Percentiles rank a stretch among this genome's conserved stretches.
These are phyloP conservation scores for Colletotrichum gigasporum DNA, from an alignment of 2,329 filamentous ascomycete species.

Conservation along the genomic window DNA sequence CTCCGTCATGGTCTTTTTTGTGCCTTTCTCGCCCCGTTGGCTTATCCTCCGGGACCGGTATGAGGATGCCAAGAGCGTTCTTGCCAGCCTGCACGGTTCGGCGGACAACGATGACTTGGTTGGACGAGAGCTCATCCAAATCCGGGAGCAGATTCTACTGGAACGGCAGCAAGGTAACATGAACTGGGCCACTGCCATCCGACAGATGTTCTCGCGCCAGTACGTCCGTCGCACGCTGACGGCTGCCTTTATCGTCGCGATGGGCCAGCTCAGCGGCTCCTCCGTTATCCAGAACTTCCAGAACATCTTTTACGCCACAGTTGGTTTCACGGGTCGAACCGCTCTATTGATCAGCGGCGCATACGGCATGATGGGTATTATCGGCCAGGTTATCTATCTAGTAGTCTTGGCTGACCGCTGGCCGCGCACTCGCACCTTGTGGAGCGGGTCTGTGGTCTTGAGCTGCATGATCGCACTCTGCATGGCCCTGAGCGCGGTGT, in stretches of 20 bases:
- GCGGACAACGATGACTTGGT: conserved; percentile 34
- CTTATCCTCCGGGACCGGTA: conserved; percentile 22
- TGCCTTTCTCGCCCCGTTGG: conserved; percentile 40
- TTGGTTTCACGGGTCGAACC: conserved; percentile 43
- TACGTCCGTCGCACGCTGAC: conserved; percentile 43
- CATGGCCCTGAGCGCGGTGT: conserved; percentile 37
- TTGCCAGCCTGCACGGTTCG: conserved; percentile 34
- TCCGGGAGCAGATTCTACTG: conserved; percentile 41
- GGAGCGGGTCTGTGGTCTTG: conserved; percentile 20
- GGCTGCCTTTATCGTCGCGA: conserved; percentile 43
- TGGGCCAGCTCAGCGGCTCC: conserved; percentile 45
- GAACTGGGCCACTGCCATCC: conserved; percentile 31
- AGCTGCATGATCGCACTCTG: conserved; percentile 22
- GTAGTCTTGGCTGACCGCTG: conserved; percentile 43
- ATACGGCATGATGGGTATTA: conserved; percentile 48
- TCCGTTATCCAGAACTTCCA: conserved; percentile 49
- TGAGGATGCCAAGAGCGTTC: conserved; percentile 33
- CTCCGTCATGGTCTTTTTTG: conserved; percentile 32
- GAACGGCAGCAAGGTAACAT: conserved; percentile 35
- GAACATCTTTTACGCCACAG: conserved; percentile 43
- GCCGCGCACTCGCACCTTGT: conserved; percentile 35
- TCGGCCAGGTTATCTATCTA: conserved; percentile 44
- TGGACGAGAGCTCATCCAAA: conserved; percentile 38
- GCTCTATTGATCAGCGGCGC: conserved; percentile 44
- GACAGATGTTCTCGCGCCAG: conserved; percentile 36